These are phyloP conservation scores for Huntiella moniliformis DNA, from an alignment of 2,329 filamentous ascomycete species.

Conservation along the genomic window DNA sequence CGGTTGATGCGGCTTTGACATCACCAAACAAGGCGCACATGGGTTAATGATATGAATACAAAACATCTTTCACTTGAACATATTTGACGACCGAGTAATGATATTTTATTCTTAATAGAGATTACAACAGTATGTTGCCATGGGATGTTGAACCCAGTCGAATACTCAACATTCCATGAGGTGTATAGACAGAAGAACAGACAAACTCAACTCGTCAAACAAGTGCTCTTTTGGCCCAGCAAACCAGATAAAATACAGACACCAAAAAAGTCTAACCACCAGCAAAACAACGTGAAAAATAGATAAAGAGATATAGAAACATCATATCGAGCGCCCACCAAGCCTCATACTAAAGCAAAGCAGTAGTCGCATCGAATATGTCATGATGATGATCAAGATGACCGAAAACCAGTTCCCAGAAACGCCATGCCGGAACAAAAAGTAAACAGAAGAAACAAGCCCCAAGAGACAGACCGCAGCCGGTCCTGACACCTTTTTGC, in stretches of 20 bases:
- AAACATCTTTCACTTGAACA: too few relatives aligned
- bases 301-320: slow-evolving; percentile 1
- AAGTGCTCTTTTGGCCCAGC: not conserved
- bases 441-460: slow-evolving; percentile 10
- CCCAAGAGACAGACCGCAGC: slow-evolving; percentile 3
- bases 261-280: not conserved
- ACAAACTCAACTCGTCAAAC: slow-evolving; percentile 5
- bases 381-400: slow-evolving; percentile 12
- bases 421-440: slow-evolving; percentile 12
- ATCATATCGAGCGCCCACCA: too few relatives aligned
- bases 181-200: too few relatives aligned
- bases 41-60: not conserved
- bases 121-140: too few relatives aligned
- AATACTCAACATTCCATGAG: too few relatives aligned
- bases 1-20: not conserved
- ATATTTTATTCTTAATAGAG: too few relatives aligned
- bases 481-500: slow-evolving; percentile 6
- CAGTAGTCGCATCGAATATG: slow-evolving; percentile 1
- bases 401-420: slow-evolving; percentile 11
- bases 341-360: too few relatives aligned
- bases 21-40: not conserved
- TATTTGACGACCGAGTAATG: too few relatives aligned
- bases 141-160: too few relatives aligned
- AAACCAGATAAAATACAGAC: not conserved
- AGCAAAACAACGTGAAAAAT: slow-evolving; percentile 1